Conservation (phyloP, 2,329 filamentous ascomycete genomes). For the Aspergillus melleus region DNA sequence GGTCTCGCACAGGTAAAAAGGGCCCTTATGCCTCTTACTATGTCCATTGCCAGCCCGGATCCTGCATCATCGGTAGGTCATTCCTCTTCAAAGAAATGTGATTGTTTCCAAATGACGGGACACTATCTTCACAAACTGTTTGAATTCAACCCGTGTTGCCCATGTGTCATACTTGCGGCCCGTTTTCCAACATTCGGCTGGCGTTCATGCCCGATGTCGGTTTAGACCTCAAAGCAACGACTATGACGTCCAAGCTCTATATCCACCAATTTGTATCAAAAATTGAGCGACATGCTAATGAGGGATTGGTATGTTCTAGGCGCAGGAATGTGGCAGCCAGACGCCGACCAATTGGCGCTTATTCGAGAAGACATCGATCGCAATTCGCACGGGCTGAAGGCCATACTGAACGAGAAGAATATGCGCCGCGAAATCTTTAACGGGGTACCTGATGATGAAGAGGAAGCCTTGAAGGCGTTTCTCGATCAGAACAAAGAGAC, state of each 20-base stretch:
- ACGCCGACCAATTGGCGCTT: slow-evolving; percentile 62
- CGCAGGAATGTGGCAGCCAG: slow-evolving; percentile 80
- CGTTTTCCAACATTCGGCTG: neutral
- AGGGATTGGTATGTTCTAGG: slow-evolving; percentile 45
- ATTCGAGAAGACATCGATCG: slow-evolving; percentile 75
- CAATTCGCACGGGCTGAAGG: slow-evolving; percentile 68
- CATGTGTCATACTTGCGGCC: neutral
- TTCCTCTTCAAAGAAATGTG: neutral
- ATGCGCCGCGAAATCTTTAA: slow-evolving; percentile 68
- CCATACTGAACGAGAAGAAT: slow-evolving; percentile 60
- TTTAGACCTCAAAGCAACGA: neutral
- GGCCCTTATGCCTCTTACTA: slow-evolving; percentile 88
- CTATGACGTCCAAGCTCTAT: neutral
- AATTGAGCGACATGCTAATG: slow-evolving; percentile 5
- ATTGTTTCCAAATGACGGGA: neutral
- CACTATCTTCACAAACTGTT: neutral
- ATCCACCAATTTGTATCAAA: neutral
- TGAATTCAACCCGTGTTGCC: neutral
- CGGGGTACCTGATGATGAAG: slow-evolving; percentile 54
- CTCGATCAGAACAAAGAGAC: slow-evolving; percentile 67
- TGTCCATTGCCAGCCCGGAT: slow-evolving; percentile 72
- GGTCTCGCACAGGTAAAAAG: slow-evolving; percentile 82
- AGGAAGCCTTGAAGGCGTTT: slow-evolving; percentile 69
- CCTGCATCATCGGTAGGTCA: slow-evolving; percentile 69
- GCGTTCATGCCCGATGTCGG: neutral